Evolutionary conservation across 768 basidiomycete species (phyloP).

Genomic region (Lanmaoa pseudosensibilis): DNA sequence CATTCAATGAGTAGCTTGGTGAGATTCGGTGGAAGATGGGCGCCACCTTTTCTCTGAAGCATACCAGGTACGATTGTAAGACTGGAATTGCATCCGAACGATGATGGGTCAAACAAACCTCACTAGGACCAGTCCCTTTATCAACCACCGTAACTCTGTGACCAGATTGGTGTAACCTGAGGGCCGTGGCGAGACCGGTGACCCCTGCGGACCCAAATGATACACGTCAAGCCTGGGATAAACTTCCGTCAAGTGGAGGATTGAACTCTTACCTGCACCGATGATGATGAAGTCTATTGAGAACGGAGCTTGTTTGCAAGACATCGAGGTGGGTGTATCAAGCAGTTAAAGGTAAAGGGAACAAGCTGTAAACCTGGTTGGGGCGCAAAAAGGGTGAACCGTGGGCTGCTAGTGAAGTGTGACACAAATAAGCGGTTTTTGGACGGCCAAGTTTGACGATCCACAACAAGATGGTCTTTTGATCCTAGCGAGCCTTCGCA

Average conservation of each 20-base stretch:
- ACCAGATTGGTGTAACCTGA: slow-evolving; percentile 55
- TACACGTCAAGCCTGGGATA: neutral
- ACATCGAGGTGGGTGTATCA: too few species aligned
- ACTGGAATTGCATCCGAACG: neutral
- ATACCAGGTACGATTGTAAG: neutral
- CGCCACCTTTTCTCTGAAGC: slow-evolving; percentile 38
- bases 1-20: slow-evolving; percentile 56
- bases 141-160: slow-evolving; percentile 62
- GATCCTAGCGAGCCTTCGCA: slow-evolving; percentile 23
- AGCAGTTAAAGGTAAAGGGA: neutral
- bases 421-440: slow-evolving; percentile 17
- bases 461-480: slow-evolving; percentile 9
- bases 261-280: slow-evolving; percentile 27
- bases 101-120: slow-evolving; percentile 28
- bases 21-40: slow-evolving; percentile 59
- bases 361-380: neutral
- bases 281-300: slow-evolving; percentile 34
- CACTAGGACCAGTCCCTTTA: slow-evolving; percentile 43
- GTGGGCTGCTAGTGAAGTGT: neutral
- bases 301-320: slow-evolving; percentile 24
- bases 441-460: slow-evolving; percentile 10
- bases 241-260: neutral
- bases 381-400: neutral
- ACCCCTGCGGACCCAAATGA: slow-evolving; percentile 32
- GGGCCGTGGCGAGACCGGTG: slow-evolving; percentile 58